Base-by-base conservation (phyloP, 2,329 filamentous ascomycete species). In the Cladosporium colombiae region DNA sequence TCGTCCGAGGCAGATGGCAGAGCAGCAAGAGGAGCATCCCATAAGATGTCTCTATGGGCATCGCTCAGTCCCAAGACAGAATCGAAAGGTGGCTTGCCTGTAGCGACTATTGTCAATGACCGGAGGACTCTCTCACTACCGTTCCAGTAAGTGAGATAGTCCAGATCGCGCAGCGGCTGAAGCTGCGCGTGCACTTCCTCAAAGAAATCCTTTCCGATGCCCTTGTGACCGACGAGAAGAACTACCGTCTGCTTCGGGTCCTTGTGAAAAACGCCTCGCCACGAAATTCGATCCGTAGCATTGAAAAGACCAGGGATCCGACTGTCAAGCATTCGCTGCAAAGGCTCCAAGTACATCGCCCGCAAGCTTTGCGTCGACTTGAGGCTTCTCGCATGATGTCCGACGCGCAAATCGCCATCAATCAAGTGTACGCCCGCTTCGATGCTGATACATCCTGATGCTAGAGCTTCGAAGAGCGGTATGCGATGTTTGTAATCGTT, bases 401-500 rank as follows among this genome's bases (percentile, higher is more conserved):
- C 85, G 55, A 87, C 84, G 66, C 81, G 84, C 31, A 87, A 77
- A 4, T 82, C 70, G 4, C 80, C 73, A n/a, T 76, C 73, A 64
- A 83, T 82, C 8, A 84, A 78, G 84, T 84, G 86, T 35, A 87
- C 81, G 67, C 87, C 85, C 2, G 85, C 85, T 76, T 87, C 85
- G 21, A 86, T 82, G 35, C 84, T 79, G 14, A 82, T 80, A 71
- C 84, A 86, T 52, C 85, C 85, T 27, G 80, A 83, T 65, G 80
- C 77, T 0, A 87, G 76, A 13, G 85, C 85, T n/a, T 84, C 83
- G 71, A 81, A 85, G 0, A 87, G 78, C 0, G 85, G 85, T 0
- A 85, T 78, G 2, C 77, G 78, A 10, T 84, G 82, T 84, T 83
- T 86, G 73, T 87, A 86, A 72, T 87, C 85, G 70, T 87, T 87